Base-by-base conservation (phyloP, 2,329 filamentous ascomycete genomes). In the Xylaria multiplex region DNA sequence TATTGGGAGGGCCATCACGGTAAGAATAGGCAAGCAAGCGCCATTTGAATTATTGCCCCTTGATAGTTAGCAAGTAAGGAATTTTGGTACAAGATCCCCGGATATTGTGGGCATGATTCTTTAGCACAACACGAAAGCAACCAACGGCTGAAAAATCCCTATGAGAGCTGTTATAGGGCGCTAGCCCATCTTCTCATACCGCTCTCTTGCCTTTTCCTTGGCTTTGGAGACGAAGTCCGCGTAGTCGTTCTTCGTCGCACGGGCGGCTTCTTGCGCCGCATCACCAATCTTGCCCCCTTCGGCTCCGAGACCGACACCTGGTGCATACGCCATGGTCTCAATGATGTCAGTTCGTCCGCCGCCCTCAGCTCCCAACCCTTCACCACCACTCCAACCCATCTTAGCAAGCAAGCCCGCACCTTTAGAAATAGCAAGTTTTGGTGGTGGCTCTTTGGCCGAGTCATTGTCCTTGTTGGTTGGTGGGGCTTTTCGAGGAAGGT, bases 271-370 rank as follows among this genome's bases (percentile, higher is more conserved):
- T 73, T 88, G 84, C 7, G 83, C 82, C 32, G 90, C 90, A 77
- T 92, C 89, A 13, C 90, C 90, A 43, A 91, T 78, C 73, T 89
- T 90, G n/a, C 88, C 85, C 0, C 90, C 89, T 72, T 90, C 85
- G 1, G 90, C 90, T 0, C 90, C 90, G 16, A 93, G 79, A 1
- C 90, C 90, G 1, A 91, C 90, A 19, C 90, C 90, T 16, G 88
- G 85, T 22, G 86, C 83, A 75, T 92, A 93, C 8, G 88, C 84
- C 59, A 86, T 84, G 13, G 88, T 88, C 35, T 85, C 83, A 60
- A 92, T 86, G 3, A 87, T 88, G 57, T 89, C 85, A 0, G 86
- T 90, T 49, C 86, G 83, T 0, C 90, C 90, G 6, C 84, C 83
- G 6, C 87, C 88, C 52, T 85, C 83, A 0, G 85, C 88, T 2